Conservation (phyloP, 78 protist species). For the Cavenderia fasciculata region DNA sequence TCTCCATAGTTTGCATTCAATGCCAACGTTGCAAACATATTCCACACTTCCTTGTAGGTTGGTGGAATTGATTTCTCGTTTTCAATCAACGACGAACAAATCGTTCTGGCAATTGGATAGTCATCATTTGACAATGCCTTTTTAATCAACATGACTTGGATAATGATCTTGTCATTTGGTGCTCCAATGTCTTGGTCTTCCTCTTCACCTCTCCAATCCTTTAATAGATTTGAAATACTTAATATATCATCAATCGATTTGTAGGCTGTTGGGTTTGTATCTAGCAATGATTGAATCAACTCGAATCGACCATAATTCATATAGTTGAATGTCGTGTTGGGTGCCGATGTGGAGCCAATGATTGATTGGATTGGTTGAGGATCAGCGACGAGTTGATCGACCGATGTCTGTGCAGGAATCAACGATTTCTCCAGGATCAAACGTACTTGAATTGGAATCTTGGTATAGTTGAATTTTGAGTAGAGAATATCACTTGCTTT, state of each 20-base stretch:
- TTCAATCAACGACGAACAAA: conserved; percentile 23
- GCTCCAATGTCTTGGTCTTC: neutral
- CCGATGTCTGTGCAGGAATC: neutral
- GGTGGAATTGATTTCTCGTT: conserved; percentile 21
- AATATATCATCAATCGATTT: conserved; percentile 11
- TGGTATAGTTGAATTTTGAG: conserved; percentile 2
- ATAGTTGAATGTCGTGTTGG: too few relatives aligned
- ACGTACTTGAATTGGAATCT: conserved; percentile 53
- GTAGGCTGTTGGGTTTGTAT: neutral
- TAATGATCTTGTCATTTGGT: conserved; percentile 8
- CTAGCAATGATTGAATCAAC: conserved; percentile 19
- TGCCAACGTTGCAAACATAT: conserved; percentile 18
- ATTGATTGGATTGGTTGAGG: neutral
- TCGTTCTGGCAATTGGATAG: neutral
- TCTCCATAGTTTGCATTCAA: neutral
- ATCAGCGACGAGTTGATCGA: neutral
- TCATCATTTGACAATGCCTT: neutral
- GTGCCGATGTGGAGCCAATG: neutral
- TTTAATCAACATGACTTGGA: neutral
- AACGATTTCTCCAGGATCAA: conserved; percentile 33
- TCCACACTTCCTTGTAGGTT: conserved; percentile 25
- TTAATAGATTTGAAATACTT: neutral
- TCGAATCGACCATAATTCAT: conserved; percentile 53
- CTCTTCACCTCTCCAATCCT: conserved; percentile 9
- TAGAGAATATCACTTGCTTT: conserved; percentile 44